phyloP scores from a whole-genome alignment of 306 rosid species.

The Sicyos baderoa region DNA sequence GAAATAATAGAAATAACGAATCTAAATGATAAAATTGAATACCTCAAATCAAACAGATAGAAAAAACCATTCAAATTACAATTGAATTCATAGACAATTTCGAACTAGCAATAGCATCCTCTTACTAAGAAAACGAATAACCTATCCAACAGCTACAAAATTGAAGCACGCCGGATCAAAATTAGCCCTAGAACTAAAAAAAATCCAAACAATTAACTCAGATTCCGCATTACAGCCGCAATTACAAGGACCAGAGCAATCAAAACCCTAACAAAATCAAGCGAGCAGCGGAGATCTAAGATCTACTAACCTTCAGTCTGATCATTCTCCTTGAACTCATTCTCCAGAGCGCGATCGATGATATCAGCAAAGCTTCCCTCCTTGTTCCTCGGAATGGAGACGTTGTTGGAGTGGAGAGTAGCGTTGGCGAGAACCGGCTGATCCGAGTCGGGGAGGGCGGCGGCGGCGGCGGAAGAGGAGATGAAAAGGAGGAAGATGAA shows the following conservation, averaged over 20 bases:
- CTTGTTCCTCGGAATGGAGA: slow-evolving; percentile 46
- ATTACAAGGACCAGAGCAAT: not conserved
- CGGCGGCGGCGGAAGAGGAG: slow-evolving; percentile 36
- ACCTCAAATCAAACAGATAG: not conserved
- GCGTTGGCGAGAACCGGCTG: slow-evolving; percentile 40
- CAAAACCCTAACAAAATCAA: slow-evolving; percentile 15
- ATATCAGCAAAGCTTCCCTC: slow-evolving; percentile 91
- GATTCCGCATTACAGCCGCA: not conserved
- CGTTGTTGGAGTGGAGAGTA: slow-evolving; percentile 46
- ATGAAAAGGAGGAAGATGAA: slow-evolving; percentile 24
- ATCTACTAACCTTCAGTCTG: slow-evolving; percentile 74
- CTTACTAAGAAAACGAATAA: not conserved
- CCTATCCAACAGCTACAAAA: not conserved
- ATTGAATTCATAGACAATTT: not conserved
- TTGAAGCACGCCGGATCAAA: not conserved
- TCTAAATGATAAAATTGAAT: not conserved
- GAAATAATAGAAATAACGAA: not conserved
- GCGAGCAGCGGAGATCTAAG: slow-evolving; percentile 1
- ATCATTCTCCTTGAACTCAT: slow-evolving; percentile 85
- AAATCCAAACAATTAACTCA: not conserved
- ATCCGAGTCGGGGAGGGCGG: slow-evolving; percentile 41
- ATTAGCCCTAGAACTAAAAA: not conserved
- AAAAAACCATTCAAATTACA: not conserved
- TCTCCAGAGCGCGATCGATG: slow-evolving; percentile 86
- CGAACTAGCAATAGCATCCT: not conserved